Evolutionary conservation across 1,139 yeast species (phyloP), one percentile per base, ranked within the genome.

Genomic region (Candida sp.): DNA sequence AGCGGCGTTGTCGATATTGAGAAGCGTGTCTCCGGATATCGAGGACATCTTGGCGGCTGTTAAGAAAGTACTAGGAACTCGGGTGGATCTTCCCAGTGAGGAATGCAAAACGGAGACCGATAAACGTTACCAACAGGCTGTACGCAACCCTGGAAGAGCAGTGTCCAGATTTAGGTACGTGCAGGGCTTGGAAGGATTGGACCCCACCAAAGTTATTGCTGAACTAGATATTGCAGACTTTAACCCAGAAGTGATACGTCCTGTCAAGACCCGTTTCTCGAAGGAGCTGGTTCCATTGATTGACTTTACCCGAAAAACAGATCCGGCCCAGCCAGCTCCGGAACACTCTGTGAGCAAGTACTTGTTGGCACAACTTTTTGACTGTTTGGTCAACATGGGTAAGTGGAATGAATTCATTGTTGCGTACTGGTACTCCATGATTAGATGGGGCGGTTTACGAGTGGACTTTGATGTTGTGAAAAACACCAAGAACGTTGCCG

Each of bases 321-420:
- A 25, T 12, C 17, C 17, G 17, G n/a, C n/a, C 22, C 27, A 40
- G 39, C 30, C 26, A 4, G 17, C 27, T 26, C 8, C 28, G 6
- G 32, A 54, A 58, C 44, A 46, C 54, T 5, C 65, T 57, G 3
- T 60, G 62, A 53, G 75, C 54, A 68, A 65, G 48, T 76, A 73
- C 50, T 50, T 75, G 12, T 58, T 75, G 39, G 66, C 65, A 53
- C 61, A 62, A 26, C 60, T 63, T 1, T 59, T 77, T 37, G 78
- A 76, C 49, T 69, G 70, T 2, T 60, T 77, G 28, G 47, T 65
- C 23, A 63, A 65, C 27, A 54, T 76, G 48, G 80, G 79, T 8
- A 65, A 62, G 47, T 61, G 66, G 23, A 58, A 61, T 11, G 77
- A 73, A 48, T 72, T 71, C 48, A 56, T 68, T 26, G 53, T 61